These are phyloP conservation scores for Populus alba DNA, from an alignment of 345 rosid species.

Conservation along the genomic window DNA sequence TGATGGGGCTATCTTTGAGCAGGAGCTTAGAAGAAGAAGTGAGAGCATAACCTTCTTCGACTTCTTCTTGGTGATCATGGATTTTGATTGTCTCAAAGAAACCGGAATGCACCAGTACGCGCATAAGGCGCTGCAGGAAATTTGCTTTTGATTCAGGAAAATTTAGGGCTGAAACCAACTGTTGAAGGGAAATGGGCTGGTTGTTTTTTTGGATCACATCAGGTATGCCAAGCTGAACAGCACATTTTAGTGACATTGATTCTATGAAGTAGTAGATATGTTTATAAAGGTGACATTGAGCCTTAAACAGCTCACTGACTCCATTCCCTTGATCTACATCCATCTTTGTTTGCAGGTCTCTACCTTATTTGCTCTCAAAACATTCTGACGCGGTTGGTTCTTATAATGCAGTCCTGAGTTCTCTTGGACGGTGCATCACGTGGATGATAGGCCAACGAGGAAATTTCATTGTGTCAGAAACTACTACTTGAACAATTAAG, in stretches of 20 bases:
- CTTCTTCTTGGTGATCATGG: neutral
- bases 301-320: constrained; percentile 10
- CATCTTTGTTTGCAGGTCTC: neutral
- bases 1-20: constrained; percentile 5
- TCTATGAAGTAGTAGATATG: constrained; percentile 17
- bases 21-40: constrained; percentile 19
- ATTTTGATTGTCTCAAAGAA: constrained; percentile 1
- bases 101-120: constrained; percentile 20
- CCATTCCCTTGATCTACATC: constrained; percentile 5
- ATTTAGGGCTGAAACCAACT: constrained; percentile 14
- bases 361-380: neutral
- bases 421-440: neutral
- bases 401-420: neutral
- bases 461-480: neutral
- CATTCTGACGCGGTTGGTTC: neutral
- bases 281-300: constrained; percentile 19
- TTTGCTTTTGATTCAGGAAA: constrained; percentile 1
- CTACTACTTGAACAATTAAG: too few relatives aligned
- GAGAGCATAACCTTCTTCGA: constrained; percentile 14
- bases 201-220: constrained; percentile 10
- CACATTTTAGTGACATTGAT: constrained; percentile 25
- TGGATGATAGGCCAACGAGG: neutral
- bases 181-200: constrained; percentile 12
- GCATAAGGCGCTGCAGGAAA: constrained; percentile 20
- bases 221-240: constrained; percentile 21